These are phyloP conservation scores for Epichloe coenophiala DNA, from an alignment of 2,329 filamentous ascomycete genomes.

Conservation along the genomic window DNA sequence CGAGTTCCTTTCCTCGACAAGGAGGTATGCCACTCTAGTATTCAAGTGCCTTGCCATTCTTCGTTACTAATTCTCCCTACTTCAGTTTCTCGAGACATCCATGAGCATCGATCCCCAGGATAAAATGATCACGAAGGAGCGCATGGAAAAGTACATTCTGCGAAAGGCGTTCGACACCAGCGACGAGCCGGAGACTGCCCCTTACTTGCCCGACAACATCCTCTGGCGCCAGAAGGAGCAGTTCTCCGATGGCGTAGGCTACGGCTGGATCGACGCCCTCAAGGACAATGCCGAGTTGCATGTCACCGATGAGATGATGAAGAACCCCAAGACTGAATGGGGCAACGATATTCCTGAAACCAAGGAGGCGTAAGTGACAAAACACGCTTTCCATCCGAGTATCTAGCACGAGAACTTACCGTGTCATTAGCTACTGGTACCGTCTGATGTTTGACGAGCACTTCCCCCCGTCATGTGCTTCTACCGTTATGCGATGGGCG, in stretches of 20 bases:
- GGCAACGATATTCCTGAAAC: constrained; percentile 82
- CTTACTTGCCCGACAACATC: constrained; percentile 93
- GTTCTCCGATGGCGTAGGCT: constrained; percentile 96
- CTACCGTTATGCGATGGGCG: constrained; percentile 90
- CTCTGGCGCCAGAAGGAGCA: constrained; percentile 99
- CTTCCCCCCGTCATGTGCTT: constrained; percentile 76
- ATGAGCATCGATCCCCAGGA: constrained; percentile 93
- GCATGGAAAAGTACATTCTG: constrained; percentile 94
- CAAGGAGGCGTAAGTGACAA: constrained; percentile 68
- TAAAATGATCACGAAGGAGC: constrained; percentile 86
- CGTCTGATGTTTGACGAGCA: constrained; percentile 97
- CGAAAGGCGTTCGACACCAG: constrained; percentile 94
- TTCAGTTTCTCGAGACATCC: constrained; percentile 69
- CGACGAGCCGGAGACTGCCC: constrained; percentile 64
- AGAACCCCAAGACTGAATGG: constrained; percentile 96
- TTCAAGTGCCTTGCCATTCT: neutral
- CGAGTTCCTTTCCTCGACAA: constrained; percentile 98
- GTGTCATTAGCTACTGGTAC: constrained; percentile 69
- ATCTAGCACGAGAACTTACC: neutral
- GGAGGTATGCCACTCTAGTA: constrained; percentile 35
- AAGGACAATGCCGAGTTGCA: constrained; percentile 87
- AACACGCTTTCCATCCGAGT: no score
- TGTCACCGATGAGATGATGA: constrained; percentile 95
- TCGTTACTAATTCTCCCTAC: neutral
- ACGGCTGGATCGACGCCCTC: constrained; percentile 95